These are phyloP conservation scores for Mortierella alpina DNA, from an alignment of 192 early-diverging fungal genomes.

Conservation along the genomic window DNA sequence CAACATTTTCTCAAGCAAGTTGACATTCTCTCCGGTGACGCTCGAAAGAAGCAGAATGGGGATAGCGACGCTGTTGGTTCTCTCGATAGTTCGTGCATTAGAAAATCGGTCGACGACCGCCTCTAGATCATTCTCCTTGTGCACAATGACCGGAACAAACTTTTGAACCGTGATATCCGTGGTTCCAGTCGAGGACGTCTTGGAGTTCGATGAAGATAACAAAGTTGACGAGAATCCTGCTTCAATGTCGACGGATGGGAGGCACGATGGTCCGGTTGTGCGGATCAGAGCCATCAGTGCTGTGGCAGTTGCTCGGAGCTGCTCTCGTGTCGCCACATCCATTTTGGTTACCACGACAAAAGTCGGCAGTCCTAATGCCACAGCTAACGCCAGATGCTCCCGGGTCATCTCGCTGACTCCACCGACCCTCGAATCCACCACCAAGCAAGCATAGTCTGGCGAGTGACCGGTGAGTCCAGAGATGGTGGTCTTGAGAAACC, in stretches of 20 bases:
- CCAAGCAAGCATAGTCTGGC: conserved; percentile 90
- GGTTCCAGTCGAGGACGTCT: background rate
- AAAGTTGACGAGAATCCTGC: conserved; percentile 30
- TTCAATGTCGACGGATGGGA: conserved; percentile 53
- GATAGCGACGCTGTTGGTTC: conserved; percentile 63
- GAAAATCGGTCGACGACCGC: conserved; percentile 51
- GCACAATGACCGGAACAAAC: conserved; percentile 54
- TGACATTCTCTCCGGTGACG: conserved; percentile 80
- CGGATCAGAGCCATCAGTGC: conserved; percentile 62
- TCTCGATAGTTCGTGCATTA: conserved; percentile 25
- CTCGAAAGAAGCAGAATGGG: conserved; percentile 89
- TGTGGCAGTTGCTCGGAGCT: conserved; percentile 57
- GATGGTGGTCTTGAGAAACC: conserved; percentile 91
- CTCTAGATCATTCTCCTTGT: conserved; percentile 56
- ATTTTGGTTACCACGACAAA: conserved; percentile 91
- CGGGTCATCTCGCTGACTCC: conserved; percentile 73
- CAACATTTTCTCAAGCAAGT: conserved; percentile 74
- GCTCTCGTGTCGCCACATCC: conserved; percentile 69
- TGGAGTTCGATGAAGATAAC: background rate
- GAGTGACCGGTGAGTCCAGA: conserved; percentile 90
- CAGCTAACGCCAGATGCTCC: conserved; percentile 84
- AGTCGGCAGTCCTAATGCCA: conserved; percentile 84
- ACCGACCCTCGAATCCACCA: conserved; percentile 76
- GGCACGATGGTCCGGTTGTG: conserved; percentile 51
- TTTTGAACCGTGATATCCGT: conserved; percentile 2